A percentile compares a stretch with the other conserved stretches of the same genome.
Conservation (phyloP, 805 yeast species). For the Clavispora phyllophila region DNA sequence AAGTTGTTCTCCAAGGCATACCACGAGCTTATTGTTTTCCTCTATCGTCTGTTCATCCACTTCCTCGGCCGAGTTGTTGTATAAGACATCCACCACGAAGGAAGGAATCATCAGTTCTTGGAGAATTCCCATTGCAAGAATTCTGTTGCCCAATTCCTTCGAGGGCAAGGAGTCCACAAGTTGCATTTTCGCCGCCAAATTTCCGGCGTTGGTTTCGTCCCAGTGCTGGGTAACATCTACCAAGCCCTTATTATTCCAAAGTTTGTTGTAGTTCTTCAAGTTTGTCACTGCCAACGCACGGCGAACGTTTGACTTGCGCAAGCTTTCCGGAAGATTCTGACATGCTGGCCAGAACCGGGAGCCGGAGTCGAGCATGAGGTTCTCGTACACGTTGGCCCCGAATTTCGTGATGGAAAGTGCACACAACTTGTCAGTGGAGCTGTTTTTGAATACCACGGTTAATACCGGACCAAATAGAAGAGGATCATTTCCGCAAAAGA, state of each 20-base stretch:
- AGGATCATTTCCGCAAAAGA: conserved; percentile 46
- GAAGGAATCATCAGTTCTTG: conserved; percentile 49
- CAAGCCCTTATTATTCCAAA: conserved; percentile 36
- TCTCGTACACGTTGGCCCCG: conserved; percentile 51
- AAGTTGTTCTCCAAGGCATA: conserved; percentile 73
- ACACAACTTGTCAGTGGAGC: conserved; percentile 41
- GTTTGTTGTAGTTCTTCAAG: conserved; percentile 59
- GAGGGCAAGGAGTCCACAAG: conserved; percentile 52
- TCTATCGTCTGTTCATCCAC: conserved; percentile 43
- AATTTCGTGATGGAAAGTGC: conserved; percentile 55
- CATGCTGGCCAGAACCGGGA: conserved; percentile 80
- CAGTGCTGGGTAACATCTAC: conserved; percentile 38
- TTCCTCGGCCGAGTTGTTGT: conserved; percentile 42
- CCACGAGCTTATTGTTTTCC: conserved; percentile 71
- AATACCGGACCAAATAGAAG: conserved; percentile 41
- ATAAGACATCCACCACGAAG: conserved; percentile 67
- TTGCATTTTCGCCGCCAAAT: conserved; percentile 61
- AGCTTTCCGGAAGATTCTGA: conserved; percentile 51
- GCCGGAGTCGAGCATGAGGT: conserved; percentile 13
- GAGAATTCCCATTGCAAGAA: conserved; percentile 55
- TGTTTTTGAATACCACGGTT: conserved; percentile 48
- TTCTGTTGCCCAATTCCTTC: conserved; percentile 47
- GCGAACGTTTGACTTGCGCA: conserved; percentile 55
- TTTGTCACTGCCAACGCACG: conserved; percentile 72
- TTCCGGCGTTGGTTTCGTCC: conserved; percentile 87